Conservation (phyloP, 441 rosid genomes). For the Gossypium schwendimanii region DNA sequence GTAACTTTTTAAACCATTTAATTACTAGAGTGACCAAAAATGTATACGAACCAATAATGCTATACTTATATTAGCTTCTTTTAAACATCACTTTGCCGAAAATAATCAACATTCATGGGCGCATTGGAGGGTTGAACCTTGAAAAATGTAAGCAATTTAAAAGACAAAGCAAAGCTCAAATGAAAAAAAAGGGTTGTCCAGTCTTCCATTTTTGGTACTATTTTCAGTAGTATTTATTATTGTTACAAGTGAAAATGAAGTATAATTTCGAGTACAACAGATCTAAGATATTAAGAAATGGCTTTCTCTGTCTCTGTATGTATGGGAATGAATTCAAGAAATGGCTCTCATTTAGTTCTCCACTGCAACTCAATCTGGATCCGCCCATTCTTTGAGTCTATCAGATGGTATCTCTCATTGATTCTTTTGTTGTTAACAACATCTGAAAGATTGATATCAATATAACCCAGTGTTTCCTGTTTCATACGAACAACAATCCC, state of each 20-base stretch:
- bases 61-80: no score
- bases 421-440: slow-evolving; percentile 78
- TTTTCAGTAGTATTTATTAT: slow-evolving; percentile 1
- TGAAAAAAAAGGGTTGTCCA: neutral
- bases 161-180: neutral
- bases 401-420: slow-evolving; percentile 82
- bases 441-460: slow-evolving; percentile 61
- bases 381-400: slow-evolving; percentile 79
- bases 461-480: slow-evolving; percentile 77
- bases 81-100: no score
- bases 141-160: no score
- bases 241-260: slow-evolving; percentile 11
- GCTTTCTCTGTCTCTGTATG: neutral
- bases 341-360: slow-evolving; percentile 42
- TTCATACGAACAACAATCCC: slow-evolving; percentile 8
- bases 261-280: neutral
- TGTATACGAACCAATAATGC: no score
- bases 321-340: neutral
- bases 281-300: neutral
- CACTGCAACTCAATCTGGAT: slow-evolving; percentile 85
- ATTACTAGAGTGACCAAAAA: no score
- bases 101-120: no score
- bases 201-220: neutral
- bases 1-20: no score
- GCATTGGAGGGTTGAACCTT: no score